A percentile compares a stretch with the other conserved stretches of the same genome.
Evolutionary conservation across 2,329 filamentous ascomycete species (phyloP).

Genomic region (Domatiomyces globalis): DNA sequence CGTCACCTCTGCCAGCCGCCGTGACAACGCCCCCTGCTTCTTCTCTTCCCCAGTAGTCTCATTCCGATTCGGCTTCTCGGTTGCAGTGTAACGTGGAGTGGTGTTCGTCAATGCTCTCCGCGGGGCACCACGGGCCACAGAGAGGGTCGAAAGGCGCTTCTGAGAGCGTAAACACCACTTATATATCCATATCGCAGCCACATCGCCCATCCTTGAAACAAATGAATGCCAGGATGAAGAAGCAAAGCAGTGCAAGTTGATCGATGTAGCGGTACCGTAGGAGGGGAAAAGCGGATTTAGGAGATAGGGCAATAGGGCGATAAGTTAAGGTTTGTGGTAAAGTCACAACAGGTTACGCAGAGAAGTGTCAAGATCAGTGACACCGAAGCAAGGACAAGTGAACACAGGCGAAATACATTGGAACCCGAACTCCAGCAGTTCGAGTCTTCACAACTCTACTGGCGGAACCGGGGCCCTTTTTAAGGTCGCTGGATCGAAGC

Average conservation of each 20-base stretch:
- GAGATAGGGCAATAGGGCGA: neutral
- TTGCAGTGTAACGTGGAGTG: neutral
- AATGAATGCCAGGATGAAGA: neutral
- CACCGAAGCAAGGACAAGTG: too few species aligned
- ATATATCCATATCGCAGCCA: slow-evolving; percentile 13
- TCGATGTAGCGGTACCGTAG: neutral
- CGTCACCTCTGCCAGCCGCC: slow-evolving; percentile 45
- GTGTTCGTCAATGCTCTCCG: neutral
- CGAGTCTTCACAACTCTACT: too few species aligned
- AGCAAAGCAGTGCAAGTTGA: neutral
- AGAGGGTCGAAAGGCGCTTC: slow-evolving; percentile 5
- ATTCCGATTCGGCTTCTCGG: neutral
- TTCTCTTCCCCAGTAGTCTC: slow-evolving; percentile 10
- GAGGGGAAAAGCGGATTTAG: neutral
- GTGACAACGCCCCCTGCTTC: slow-evolving; percentile 43
- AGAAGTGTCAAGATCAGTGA: too few species aligned
- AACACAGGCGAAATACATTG: too few species aligned
- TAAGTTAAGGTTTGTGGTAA: too few species aligned
- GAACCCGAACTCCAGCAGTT: too few species aligned
- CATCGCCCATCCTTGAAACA: slow-evolving; percentile 9
- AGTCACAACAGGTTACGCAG: too few species aligned
- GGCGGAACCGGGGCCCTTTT: too few species aligned
- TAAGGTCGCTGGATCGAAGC: too few species aligned
- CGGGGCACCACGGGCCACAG: neutral
- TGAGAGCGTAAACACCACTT: slow-evolving; percentile 13